Percentiles rank a stretch among this genome's conserved stretches.
Conservation (phyloP, 2,329 filamentous ascomycete species). For the Fusarium dimerum region DNA sequence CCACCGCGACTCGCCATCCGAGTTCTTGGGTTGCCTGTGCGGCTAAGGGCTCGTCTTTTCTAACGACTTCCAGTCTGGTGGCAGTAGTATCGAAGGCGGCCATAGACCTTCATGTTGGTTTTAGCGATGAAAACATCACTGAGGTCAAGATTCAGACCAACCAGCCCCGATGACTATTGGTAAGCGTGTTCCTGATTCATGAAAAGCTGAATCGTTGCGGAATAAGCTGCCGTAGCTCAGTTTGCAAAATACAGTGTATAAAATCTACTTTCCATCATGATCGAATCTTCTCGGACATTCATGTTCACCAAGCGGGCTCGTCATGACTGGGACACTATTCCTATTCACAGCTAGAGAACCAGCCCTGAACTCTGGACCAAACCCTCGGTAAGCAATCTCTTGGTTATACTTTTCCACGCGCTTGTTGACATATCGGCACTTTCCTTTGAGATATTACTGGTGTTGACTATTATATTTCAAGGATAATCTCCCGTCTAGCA, state of each 20-base stretch:
- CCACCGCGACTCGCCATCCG: conserved; percentile 1
- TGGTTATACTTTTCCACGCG: too few species aligned
- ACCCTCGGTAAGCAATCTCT: too few species aligned
- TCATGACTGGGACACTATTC: conserved; percentile 3
- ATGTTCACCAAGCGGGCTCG: conserved; percentile 13
- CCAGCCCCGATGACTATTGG: conserved; percentile 4
- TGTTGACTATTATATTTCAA: too few species aligned
- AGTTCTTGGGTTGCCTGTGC: conserved; percentile 8
- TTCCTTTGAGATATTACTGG: too few species aligned
- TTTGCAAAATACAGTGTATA: neutral
- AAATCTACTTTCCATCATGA: conserved; percentile 4
- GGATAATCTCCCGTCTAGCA: too few species aligned
- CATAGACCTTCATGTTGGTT: conserved; percentile 12
- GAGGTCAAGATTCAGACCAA: conserved; percentile 7
- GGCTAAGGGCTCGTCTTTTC: conserved; percentile 3
- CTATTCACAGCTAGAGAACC: conserved; percentile 8
- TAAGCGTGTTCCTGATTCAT: conserved; percentile 1
- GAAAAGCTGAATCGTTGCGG: accelerated
- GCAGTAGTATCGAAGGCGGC: conserved; percentile 8
- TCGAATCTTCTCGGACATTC: conserved; percentile 7
- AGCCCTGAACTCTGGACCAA: conserved; percentile 9
- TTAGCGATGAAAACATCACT: conserved; percentile 5
- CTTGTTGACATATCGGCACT: too few species aligned
- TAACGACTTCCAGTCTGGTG: conserved; percentile 6
- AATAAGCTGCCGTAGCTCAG: neutral